Conservation (phyloP, 2,329 filamentous ascomycete genomes). For the Zarea fungicola region DNA sequence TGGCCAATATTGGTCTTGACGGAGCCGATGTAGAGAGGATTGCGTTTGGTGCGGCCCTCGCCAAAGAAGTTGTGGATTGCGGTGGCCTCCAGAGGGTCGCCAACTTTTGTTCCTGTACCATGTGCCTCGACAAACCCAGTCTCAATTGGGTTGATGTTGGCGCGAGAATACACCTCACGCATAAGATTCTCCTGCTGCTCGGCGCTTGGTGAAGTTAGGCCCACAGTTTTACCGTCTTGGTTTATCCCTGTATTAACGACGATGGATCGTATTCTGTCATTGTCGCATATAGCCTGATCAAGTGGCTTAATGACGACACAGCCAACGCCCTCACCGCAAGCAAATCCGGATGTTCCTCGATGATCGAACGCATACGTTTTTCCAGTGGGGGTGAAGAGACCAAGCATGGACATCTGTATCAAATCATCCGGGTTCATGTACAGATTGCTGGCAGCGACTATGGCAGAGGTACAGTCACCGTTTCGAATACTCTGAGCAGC, state of each 20-base stretch:
- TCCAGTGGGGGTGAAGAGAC: conserved; percentile 43
- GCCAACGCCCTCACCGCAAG: conserved; percentile 54
- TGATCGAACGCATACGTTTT: conserved; percentile 40
- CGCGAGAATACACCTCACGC: conserved; percentile 28
- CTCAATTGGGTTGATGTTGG: conserved; percentile 25
- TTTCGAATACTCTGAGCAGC: conserved; percentile 44
- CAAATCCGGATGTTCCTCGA: conserved; percentile 44
- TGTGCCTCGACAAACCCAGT: conserved; percentile 43
- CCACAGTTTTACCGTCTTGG: conserved; percentile 46
- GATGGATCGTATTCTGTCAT: conserved; percentile 48
- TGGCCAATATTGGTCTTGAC: conserved; percentile 50
- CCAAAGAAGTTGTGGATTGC: conserved; percentile 42
- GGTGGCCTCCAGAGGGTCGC: conserved; percentile 50
- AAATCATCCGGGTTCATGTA: conserved; percentile 40
- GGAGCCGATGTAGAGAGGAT: conserved; percentile 41
- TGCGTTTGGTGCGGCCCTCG: conserved; percentile 32
- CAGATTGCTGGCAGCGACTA: conserved; percentile 44
- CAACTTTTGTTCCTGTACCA: conserved; percentile 50
- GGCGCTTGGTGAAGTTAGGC: conserved; percentile 50
- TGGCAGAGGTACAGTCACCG: conserved; percentile 40
- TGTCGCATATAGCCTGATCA: conserved; percentile 47
- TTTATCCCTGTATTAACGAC: conserved; percentile 48
- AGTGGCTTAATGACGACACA: conserved; percentile 53
- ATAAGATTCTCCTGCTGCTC: conserved; percentile 41
- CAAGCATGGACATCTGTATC: conserved; percentile 26